Evolutionary conservation across 768 basidiomycete species (phyloP), one percentile per base, ranked within the genome.

Genomic region (Ramaria rubella): DNA sequence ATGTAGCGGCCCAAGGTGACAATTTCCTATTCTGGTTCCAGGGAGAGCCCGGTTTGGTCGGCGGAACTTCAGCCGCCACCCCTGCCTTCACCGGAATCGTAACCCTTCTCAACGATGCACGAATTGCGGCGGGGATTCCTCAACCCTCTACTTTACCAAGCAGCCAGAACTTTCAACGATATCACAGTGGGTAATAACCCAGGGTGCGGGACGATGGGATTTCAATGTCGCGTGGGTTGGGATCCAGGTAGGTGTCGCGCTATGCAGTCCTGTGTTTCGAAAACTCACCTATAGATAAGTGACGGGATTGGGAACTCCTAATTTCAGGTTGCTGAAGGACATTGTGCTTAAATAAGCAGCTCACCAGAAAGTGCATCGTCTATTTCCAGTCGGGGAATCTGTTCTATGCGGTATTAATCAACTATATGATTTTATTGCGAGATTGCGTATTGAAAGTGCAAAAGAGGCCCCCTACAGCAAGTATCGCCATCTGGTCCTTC

Each of bases 121-220:
- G 82, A 7, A 65, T 85, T 24, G 67, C 68, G 2, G 70, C 69
- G 0, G 70, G 85, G 85, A 0, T 85, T 86, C 69, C 69, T 87
- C 58, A 86, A 86, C 65, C 85, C 83, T 2, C 70, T 82, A 44
- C 54, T 86, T 2, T 86, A 87, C 63, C 50, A 38, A n/a, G 72
- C 4, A 65, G 65, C n/a, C 64, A 60, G 17, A 72, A 72, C 61
- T 0, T 70, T 86, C 54, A 84, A 81, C 54, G 85, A 87, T 60
- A 77, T 86, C 61, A 80, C 78, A 0, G 52, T 63, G 8, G 85
- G 85, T 0, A 76, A 76, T 50, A 81, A 83, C 56, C 73, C 74
- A 1, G 78, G 77, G 11, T 86, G 85, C 63, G 83, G 83, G 4
- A 86, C 85, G 1, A 62, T 66, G 19, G 85, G 85, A 4, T 87